These are phyloP conservation scores for Globisporangium paroecandrum DNA, from an alignment of 352 stramenopile species.

Conservation along the genomic window DNA sequence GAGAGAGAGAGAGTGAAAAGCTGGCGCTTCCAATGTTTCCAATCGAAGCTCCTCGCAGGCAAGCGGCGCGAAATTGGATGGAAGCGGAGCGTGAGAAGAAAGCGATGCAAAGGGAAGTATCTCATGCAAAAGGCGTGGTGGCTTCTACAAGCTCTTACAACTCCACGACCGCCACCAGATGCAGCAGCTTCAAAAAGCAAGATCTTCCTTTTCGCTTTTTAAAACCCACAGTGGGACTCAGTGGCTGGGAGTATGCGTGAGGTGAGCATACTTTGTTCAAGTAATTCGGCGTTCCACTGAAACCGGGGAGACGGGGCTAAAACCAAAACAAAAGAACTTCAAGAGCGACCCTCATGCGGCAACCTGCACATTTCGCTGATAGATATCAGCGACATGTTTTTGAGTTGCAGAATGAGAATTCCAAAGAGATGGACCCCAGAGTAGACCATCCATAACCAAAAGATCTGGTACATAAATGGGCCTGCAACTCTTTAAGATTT, in stretches of 20 bases:
- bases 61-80: neutral
- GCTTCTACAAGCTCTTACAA: neutral
- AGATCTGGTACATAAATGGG: neutral
- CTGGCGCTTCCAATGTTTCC: slow-evolving; percentile 1
- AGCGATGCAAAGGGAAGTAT: neutral
- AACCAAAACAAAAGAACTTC: neutral
- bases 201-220: slow-evolving; percentile 6
- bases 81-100: neutral
- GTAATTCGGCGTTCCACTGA: neutral
- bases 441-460: neutral
- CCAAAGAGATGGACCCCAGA: neutral
- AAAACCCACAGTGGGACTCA: neutral
- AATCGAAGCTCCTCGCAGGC: neutral
- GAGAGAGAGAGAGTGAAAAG: neutral
- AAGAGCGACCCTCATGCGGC: neutral
- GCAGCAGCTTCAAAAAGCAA: neutral
- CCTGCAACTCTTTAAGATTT: neutral
- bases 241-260: neutral
- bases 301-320: neutral
- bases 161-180: neutral
- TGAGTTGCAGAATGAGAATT: neutral
- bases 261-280: neutral
- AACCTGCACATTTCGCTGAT: neutral
- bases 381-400: neutral
- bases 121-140: neutral